Evolutionary conservation across 177 flowering plant species (phyloP), one percentile per base, ranked within the genome.

Genomic region (Tripterygium wilfordii): DNA sequence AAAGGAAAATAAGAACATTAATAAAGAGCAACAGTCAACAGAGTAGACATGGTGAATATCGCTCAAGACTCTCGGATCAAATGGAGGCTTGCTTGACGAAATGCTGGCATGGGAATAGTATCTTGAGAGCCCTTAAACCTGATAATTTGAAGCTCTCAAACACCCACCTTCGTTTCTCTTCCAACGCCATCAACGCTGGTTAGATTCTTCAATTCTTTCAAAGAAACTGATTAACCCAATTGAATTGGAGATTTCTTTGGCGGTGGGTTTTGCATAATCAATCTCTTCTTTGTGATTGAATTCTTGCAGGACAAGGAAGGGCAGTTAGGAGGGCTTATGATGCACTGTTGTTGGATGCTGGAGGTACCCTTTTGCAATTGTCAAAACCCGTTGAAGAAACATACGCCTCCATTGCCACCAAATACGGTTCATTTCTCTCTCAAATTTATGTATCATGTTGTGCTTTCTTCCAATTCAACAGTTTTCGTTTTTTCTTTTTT

Each of bases 291-390:
- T n/a, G n/a, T n/a, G n/a, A n/a, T n/a, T n/a, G n/a, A n/a, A n/a
- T n/a, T 15, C 5, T 20, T 53, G 50, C 7, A 56, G 75, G 58
- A 25, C 53, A 61, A 21, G 57, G 13, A 10, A 61, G 24, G 20
- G 43, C 43, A 21, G 37, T 46, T n/a, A 60, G 50, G 36, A 79
- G 55, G 67, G 71, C 78, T 3, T 88, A 79, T 61, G 96, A 91
- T 62, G 98, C 71, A 13, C 54, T 91, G 67, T 46, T 91, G 58
- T 45, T 91, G 66, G 98, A 91, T 65, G 98, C 98, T 16, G 98
- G 92, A 8, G 96, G 96, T 6, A 85, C 98, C 31, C 90, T 91
- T 35, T 52, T 91, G 82, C 98, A 91, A 56, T 54, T 88, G 63
- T 66, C 82, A 0, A 75, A 67, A 53, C 96, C 98, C 4, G 98